Conservation (phyloP, 306 rosid species). For the Acacia melanoxylon region DNA sequence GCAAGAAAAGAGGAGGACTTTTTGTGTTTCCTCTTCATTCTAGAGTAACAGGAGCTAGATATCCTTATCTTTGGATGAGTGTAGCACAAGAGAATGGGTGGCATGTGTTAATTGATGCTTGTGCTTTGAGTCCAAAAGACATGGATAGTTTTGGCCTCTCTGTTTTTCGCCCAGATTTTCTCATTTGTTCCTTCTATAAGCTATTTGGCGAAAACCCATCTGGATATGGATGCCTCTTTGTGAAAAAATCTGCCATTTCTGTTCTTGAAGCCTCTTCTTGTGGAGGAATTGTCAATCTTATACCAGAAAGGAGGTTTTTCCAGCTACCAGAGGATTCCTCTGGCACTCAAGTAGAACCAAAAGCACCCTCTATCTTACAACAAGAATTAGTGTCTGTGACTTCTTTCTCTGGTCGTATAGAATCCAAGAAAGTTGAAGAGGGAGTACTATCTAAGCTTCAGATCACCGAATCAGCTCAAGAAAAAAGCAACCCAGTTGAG, state of each 20-base stretch:
- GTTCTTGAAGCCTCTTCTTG: slow-evolving; percentile 53
- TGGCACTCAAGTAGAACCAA: slow-evolving; percentile 45
- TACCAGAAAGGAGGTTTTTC: slow-evolving; percentile 45
- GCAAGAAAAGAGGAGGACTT: slow-evolving; percentile 64
- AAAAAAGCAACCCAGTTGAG: slow-evolving; percentile 31
- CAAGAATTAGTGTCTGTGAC: slow-evolving; percentile 34
- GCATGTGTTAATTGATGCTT: slow-evolving; percentile 87
- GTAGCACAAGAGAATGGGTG: slow-evolving; percentile 88
- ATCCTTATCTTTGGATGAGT: slow-evolving; percentile 88
- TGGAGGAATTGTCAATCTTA: slow-evolving; percentile 77
- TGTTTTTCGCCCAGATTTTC: slow-evolving; percentile 76
- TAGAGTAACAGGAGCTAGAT: slow-evolving; percentile 82
- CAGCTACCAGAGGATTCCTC: slow-evolving; percentile 56
- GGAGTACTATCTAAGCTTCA: slow-evolving; percentile 33
- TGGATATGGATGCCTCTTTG: slow-evolving; percentile 88
- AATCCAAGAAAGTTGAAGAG: slow-evolving; percentile 33
- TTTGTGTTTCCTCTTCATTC: slow-evolving; percentile 90
- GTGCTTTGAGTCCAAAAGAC: slow-evolving; percentile 89
- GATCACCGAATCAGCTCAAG: slow-evolving; percentile 33
- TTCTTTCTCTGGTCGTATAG: slow-evolving; percentile 68
- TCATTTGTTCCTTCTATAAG: slow-evolving; percentile 84
- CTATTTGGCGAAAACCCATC: slow-evolving; percentile 91
- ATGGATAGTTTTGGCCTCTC: slow-evolving; percentile 90
- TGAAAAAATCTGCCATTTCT: slow-evolving; percentile 67
- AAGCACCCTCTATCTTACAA: slow-evolving; percentile 28